Conservation (phyloP, 1,284 basidiomycete species). For the Takashimella tepidaria region DNA sequence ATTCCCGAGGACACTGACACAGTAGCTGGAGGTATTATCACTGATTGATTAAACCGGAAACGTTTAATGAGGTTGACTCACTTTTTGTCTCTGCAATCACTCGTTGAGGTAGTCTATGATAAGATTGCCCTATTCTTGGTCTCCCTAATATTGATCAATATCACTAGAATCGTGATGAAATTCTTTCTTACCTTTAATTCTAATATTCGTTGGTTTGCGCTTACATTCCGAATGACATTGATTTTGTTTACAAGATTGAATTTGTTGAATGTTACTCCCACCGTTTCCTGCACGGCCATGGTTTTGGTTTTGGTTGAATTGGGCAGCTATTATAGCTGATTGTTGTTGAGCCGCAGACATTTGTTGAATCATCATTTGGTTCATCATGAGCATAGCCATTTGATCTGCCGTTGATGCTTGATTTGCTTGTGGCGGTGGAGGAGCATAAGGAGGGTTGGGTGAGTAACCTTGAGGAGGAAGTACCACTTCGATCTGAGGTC, state of each 20-base stretch:
- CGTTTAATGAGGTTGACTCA: neutral
- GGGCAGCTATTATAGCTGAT: constrained; percentile 18
- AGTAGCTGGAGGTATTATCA: neutral
- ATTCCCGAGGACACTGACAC: constrained; percentile 7
- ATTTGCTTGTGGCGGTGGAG: neutral
- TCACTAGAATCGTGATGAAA: too few species aligned
- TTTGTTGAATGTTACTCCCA: neutral
- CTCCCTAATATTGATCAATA: neutral
- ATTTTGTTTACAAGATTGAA: neutral
- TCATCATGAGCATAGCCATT: constrained; percentile 39
- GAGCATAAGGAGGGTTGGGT: neutral
- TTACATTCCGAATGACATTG: neutral
- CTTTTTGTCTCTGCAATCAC: neutral
- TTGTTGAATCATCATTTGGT: constrained; percentile 36
- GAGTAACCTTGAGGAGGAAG: constrained; percentile 5
- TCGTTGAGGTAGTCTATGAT: neutral
- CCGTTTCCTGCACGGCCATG: too few species aligned
- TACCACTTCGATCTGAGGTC: constrained; percentile 13
- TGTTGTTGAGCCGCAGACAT: constrained; percentile 35
- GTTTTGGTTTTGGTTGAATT: too few species aligned
- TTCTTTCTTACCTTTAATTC: neutral
- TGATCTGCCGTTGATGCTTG: constrained; percentile 5
- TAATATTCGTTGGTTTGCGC: neutral
- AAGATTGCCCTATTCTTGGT: neutral
- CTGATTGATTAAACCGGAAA: neutral